phyloP scores from a whole-genome alignment of 257 asterid genomes.

The Fraxinus pennsylvanica region DNA sequence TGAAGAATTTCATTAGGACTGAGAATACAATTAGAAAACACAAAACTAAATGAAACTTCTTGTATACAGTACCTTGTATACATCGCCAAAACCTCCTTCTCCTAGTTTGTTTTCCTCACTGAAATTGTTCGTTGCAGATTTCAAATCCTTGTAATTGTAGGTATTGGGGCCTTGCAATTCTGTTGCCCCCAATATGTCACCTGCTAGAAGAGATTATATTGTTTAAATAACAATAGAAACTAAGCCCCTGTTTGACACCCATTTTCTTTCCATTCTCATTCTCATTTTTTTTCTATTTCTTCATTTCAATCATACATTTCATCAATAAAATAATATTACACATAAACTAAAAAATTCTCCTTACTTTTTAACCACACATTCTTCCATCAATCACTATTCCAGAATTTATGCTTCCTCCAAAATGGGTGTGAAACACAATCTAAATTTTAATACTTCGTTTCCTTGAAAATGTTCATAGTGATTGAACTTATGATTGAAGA shows the following conservation, averaged over 20 bases:
- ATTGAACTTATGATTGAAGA: background rate
- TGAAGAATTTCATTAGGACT: background rate
- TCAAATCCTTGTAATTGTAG: slow-evolving; percentile 62
- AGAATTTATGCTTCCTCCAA: too few relatives aligned
- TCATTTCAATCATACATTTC: too few relatives aligned
- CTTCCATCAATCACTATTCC: too few relatives aligned
- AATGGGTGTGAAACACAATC: too few relatives aligned
- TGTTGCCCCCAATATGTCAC: slow-evolving; percentile 64
- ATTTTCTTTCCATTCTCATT: too few relatives aligned
- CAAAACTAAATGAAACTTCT: background rate
- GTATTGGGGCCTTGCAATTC: slow-evolving; percentile 75
- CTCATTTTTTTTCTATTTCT: too few relatives aligned
- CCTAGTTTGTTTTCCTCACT: slow-evolving; percentile 73
- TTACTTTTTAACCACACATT: too few relatives aligned
- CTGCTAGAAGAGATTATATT: slow-evolving; percentile 28
- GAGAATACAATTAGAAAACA: background rate
- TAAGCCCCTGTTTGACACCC: too few relatives aligned
- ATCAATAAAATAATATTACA: too few relatives aligned
- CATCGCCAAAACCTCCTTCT: slow-evolving; percentile 84
- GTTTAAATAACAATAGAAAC: background rate
- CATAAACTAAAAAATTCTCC: too few relatives aligned
- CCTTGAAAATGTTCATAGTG: background rate
- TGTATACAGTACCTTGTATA: slow-evolving; percentile 55
- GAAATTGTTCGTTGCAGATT: slow-evolving; percentile 61
- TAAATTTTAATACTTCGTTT: background rate